Conservation (phyloP, 2,329 filamentous ascomycete species). For the Aotearoamyces nothofagi region DNA sequence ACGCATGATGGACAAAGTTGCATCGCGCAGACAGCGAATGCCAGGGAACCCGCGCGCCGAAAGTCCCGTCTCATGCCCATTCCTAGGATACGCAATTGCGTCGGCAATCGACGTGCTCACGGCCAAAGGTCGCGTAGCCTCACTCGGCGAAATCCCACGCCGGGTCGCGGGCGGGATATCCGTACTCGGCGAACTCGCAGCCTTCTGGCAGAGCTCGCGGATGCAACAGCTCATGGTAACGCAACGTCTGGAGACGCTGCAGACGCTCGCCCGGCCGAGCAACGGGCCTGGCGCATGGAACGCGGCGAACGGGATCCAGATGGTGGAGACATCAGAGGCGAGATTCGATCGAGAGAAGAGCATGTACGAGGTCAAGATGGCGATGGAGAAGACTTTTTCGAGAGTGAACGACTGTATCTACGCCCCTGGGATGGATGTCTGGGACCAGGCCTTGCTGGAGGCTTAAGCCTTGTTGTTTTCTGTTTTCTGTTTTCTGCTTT, state of each 20-base stretch:
- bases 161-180: not conserved
- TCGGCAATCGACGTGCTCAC: slow-evolving; percentile 55
- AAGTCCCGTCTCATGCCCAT: slow-evolving; percentile 35
- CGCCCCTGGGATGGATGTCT: not conserved
- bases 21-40: slow-evolving; percentile 19
- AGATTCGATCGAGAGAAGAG: not conserved
- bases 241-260: not conserved
- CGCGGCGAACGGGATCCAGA: not conserved
- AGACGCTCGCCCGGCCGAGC: not conserved
- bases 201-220: not conserved
- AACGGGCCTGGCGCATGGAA: too few species aligned
- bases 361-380: too few species aligned
- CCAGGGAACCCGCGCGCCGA: slow-evolving; percentile 2
- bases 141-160: too few species aligned
- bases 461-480: too few species aligned
- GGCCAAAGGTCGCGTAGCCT: too few species aligned
- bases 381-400: not conserved
- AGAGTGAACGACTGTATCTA: slow-evolving; percentile 1
- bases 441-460: too few species aligned
- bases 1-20: slow-evolving; percentile 27
- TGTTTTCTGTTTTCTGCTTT: too few species aligned
- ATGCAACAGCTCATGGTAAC: not conserved
- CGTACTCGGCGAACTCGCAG: not conserved
- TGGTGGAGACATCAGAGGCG: not conserved
- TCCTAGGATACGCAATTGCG: slow-evolving; percentile 44